Evolutionary conservation across 768 basidiomycete species (phyloP).

Genomic region (Mycena chlorophos): DNA sequence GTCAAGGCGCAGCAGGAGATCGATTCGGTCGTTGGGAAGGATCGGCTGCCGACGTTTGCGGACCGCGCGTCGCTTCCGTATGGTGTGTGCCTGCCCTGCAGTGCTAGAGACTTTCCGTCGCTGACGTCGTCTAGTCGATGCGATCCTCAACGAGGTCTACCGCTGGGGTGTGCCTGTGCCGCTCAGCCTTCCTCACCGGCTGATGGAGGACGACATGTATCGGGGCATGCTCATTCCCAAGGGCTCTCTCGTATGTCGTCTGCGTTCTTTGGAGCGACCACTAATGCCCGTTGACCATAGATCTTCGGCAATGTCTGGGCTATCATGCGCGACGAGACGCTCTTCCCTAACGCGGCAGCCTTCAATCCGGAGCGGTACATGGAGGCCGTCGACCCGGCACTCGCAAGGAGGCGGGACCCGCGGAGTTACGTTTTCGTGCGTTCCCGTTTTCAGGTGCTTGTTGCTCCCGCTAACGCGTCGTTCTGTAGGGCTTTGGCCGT

Average conservation of each 20-base stretch:
- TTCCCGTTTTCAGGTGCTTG: conserved; percentile 14
- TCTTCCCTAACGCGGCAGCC: conserved; percentile 38
- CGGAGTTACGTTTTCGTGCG: conserved; percentile 22
- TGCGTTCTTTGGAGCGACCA: neutral
- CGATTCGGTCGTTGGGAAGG: conserved; percentile 55
- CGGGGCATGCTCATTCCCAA: conserved; percentile 58
- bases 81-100: conserved; percentile 30
- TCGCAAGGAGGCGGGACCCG: conserved; percentile 19
- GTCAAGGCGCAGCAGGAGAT: conserved; percentile 65
- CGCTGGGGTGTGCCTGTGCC: conserved; percentile 63
- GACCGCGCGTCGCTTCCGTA: conserved; percentile 61
- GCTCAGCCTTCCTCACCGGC: conserved; percentile 61
- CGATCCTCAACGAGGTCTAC: conserved; percentile 53
- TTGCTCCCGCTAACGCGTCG: conserved; percentile 34
- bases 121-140: conserved; percentile 39
- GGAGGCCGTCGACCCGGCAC: conserved; percentile 19
- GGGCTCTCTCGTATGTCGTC: conserved; percentile 51
- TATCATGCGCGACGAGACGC: conserved; percentile 47
- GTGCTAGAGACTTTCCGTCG: neutral
- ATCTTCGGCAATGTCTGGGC: conserved; percentile 66
- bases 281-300: conserved; percentile 9
- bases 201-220: conserved; percentile 68
- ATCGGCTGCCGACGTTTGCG: conserved; percentile 58
- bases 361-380: conserved; percentile 27
- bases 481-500: conserved; percentile 40